phyloP scores from a whole-genome alignment of 2,329 filamentous ascomycete genomes.

The Neonectria hederae region DNA sequence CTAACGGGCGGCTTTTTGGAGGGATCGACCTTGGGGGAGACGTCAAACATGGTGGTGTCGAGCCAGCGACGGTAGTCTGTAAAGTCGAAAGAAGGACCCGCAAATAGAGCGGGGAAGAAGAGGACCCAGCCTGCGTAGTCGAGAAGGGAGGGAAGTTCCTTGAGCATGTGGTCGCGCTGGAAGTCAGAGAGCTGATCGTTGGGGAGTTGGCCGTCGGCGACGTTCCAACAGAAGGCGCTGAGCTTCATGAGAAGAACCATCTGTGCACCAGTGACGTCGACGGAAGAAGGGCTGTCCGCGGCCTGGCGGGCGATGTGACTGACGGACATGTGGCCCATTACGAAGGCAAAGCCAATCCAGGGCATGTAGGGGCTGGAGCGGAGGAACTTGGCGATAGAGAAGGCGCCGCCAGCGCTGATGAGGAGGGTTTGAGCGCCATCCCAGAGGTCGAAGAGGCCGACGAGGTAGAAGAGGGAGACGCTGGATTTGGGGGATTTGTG shows the following conservation, averaged over 20 bases:
- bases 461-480: conserved; percentile 86
- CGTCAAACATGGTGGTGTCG: conserved; percentile 92
- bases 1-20: conserved; percentile 85
- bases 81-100: conserved; percentile 93
- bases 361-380: conserved; percentile 90
- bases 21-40: conserved; percentile 83
- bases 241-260: conserved; percentile 99
- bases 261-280: conserved; percentile 94
- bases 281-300: conserved; percentile 67
- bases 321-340: conserved; percentile 95
- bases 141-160: conserved; percentile 76
- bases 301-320: conserved; percentile 88
- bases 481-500: conserved; percentile 51
- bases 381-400: conserved; percentile 83
- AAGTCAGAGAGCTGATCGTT: conserved; percentile 83
- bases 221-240: conserved; percentile 96
- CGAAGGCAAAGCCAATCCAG: conserved; percentile 92
- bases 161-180: conserved; percentile 84
- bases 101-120: conserved; percentile 93
- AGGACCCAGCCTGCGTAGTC: conserved; percentile 92
- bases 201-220: conserved; percentile 87
- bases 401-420: conserved; percentile 82
- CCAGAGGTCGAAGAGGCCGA: conserved; percentile 95
- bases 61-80: conserved; percentile 93
- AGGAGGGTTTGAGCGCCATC: conserved; percentile 80